phyloP scores from a whole-genome alignment of 163 green algal species.

The Chlorella variabilis region DNA sequence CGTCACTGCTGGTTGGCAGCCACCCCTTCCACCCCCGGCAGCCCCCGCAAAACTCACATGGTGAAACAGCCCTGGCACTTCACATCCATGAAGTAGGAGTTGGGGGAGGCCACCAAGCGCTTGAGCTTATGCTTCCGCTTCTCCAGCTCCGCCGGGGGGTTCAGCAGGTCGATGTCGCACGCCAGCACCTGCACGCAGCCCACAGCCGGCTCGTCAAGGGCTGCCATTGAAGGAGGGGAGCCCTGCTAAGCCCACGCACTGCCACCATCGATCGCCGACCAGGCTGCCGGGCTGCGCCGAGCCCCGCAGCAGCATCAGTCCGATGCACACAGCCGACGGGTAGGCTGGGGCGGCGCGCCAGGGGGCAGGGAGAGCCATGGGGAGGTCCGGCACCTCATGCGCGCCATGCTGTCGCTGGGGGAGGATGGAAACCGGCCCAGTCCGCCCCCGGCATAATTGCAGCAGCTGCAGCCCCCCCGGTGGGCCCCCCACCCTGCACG shows the following conservation, averaged over 20 bases:
- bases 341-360: too few relatives aligned
- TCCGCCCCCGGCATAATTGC: too few relatives aligned
- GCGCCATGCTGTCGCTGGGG: conserved; percentile 19
- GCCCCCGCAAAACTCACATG: conserved; percentile 93
- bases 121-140: conserved; percentile 99
- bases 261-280: too few relatives aligned
- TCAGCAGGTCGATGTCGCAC: conserved; percentile 97
- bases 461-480: too few relatives aligned
- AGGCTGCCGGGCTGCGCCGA: too few relatives aligned
- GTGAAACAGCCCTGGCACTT: conserved; percentile 99
- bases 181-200: conserved; percentile 62
- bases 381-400: too few relatives aligned
- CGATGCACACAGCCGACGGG: not conserved
- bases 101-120: conserved; percentile 93
- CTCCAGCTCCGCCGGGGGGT: conserved; percentile 93
- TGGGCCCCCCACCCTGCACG: not conserved
- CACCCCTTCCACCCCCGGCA: too few relatives aligned
- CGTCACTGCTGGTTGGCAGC: too few relatives aligned
- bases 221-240: too few relatives aligned
- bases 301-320: too few relatives aligned
- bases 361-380: too few relatives aligned
- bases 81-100: conserved; percentile 99
- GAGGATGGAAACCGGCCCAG: not conserved
- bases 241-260: too few relatives aligned
- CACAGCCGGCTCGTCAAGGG: not conserved